Base-by-base conservation (phyloP, 106 monocot species). In the Acorus gramineus region DNA sequence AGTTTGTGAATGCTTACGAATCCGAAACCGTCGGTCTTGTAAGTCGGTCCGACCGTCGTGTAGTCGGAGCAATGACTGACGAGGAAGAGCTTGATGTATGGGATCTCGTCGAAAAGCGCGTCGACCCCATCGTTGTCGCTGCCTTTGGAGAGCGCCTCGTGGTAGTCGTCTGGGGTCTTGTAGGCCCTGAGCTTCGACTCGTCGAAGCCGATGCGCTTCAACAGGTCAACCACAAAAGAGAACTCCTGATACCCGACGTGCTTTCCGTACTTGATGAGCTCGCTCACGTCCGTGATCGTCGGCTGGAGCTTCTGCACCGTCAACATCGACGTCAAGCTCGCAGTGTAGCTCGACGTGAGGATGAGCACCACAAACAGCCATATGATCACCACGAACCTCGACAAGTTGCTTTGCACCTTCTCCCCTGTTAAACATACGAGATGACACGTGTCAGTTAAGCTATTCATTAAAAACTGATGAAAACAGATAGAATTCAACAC, bases 321-420 rank as follows among this genome's bases (percentile, higher is more conserved):
- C 44, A 90, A 69, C 82, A 85, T 80, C 7, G 78, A 85, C 4
- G 84, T 74, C 64, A 85, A 54, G 71, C 79, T 89, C 1, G 81
- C 89, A 0, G 79, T 89, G 72, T 85, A 90, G 58, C 85, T 85
- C 4, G 85, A 82, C 6, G 77, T 69, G 6, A 90, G 64, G 9
- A 85, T 82, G 13, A 85, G 82, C 45, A 85, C 82, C 0, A 90
- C 81, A 14, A 82, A 85, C 9, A 80, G 66, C 85, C 89, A 90
- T 8, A 85, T 69, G 51, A 85, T 75, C 62, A 85, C 77, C 42
- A 67, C 66, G 14, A 90, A 49, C 51, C 80, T 77, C 28, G 80
- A 90, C 11, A 85, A 47, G 8, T 78, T 80, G 72, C 77, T 85
- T 57, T 76, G 52, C 59, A 89, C 49, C 53, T 61, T 85, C 68